Base-by-base conservation (phyloP, 2,329 filamentous ascomycete genomes). In the Diaporthe destruens region DNA sequence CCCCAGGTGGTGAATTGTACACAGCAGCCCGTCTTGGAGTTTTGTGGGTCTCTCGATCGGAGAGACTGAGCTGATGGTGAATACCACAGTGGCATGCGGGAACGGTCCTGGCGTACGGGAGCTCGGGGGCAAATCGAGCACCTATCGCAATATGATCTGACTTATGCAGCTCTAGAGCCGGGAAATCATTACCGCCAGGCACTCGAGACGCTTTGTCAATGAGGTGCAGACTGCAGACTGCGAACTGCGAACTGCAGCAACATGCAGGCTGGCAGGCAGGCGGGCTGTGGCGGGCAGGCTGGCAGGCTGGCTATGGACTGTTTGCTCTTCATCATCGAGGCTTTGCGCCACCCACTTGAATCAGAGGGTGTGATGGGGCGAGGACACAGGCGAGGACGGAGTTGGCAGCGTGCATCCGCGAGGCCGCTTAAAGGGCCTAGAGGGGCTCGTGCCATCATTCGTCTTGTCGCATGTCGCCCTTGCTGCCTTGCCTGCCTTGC, bases 61-160 rank as follows among this genome's bases (percentile, higher is more conserved):
- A 39, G 6, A 12, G 18, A 18, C 7, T 7, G 12, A 39, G 36
- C 6, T 39, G 36, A 12, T 18, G 16, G 14, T 44, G 36, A 61
- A 65, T 65, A 65, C 61, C n/a, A 65, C 61, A 65, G 61, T 65
- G 16, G 36, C 44, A 65, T 51, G 61, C 61, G 61, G 61, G 61
- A 65, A 65, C 61, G 59, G 61, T 65, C 61, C 61, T 51, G 61
- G 61, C 61, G 61, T 51, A 36, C 61, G 61, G 61, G 59, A 65
- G 44, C 44, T 42, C 25, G 44, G 12, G 20, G n/a, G 34, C 53
- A 34, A 59, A 51, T 51, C 59, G 59, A 36, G 44, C 29, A 44
- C 20, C 36, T 23, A 65, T 34, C 29, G 51, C 59, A 36, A 66
- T 66, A 66, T 66, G 61, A 66, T 66, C 61, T 18, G 61, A 66